Percentiles rank a stretch among this genome's conserved stretches.
These are phyloP conservation scores for Melaleuca quinquenervia DNA, from an alignment of 345 rosid genomes.

Conservation along the genomic window DNA sequence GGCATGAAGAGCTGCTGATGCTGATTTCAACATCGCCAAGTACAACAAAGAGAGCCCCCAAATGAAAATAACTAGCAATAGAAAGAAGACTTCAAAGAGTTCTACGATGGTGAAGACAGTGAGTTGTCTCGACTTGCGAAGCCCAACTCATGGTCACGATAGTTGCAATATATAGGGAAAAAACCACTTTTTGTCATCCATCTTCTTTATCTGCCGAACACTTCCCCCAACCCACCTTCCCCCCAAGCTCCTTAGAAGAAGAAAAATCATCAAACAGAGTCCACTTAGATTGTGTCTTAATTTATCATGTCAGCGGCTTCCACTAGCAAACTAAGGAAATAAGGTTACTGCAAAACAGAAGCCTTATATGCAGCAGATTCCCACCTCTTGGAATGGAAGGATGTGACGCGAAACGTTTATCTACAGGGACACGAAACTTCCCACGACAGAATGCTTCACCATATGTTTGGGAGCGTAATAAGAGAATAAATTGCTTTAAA, in stretches of 20 bases:
- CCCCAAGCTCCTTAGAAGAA: background rate
- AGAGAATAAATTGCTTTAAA: background rate
- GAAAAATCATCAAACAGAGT: background rate
- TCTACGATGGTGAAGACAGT: constrained; percentile 30
- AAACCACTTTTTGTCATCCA: background rate
- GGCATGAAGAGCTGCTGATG: constrained; percentile 13
- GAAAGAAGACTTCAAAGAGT: constrained; percentile 60
- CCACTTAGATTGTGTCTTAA: background rate
- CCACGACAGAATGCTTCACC: background rate
- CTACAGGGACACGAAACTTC: background rate
- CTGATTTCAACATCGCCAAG: constrained; percentile 24
- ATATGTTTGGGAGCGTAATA: background rate
- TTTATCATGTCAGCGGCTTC: background rate
- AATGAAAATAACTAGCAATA: constrained; percentile 40
- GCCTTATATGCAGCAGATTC: background rate
- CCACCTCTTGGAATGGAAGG: background rate
- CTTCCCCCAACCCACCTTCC: background rate
- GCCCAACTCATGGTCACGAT: constrained; percentile 73
- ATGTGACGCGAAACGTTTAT: background rate
- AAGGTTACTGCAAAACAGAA: background rate
- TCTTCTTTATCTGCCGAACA: background rate
- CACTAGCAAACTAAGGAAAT: background rate
- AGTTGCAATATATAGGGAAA: constrained; percentile 61
- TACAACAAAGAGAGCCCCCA: constrained; percentile 33
- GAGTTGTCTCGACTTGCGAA: constrained; percentile 12